These are phyloP conservation scores for Pythium pectinolyticum DNA, from an alignment of 352 stramenopile genomes.

Conservation along the genomic window DNA sequence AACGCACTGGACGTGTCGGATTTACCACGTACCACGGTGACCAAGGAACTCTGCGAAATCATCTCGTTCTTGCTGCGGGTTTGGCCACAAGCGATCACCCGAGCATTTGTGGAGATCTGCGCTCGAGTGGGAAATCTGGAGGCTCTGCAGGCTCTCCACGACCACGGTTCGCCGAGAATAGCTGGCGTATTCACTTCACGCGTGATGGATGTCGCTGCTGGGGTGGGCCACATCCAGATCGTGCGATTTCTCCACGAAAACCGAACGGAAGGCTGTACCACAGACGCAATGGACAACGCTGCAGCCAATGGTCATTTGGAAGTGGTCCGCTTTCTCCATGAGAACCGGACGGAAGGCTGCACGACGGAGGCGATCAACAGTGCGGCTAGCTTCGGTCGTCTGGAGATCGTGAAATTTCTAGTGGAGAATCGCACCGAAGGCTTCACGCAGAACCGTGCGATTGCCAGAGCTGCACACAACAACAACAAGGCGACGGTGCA, in stretches of 20 bases:
- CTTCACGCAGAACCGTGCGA: slow-evolving; percentile 16
- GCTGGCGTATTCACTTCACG: too few species aligned
- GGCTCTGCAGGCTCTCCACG: slow-evolving; percentile 29
- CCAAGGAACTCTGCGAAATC: too few species aligned
- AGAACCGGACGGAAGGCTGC: slow-evolving; percentile 11
- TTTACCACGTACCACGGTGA: too few species aligned
- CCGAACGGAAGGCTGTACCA: background rate
- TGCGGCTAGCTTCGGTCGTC: background rate
- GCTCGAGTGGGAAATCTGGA: slow-evolving; percentile 15
- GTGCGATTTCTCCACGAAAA: too few species aligned
- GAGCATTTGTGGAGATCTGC: background rate
- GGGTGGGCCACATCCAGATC: too few species aligned
- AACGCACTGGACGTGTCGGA: slow-evolving; percentile 36
- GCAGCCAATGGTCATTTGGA: slow-evolving; percentile 2
- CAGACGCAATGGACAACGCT: slow-evolving; percentile 7
- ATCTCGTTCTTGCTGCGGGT: background rate
- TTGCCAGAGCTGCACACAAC: too few species aligned
- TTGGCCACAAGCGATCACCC: background rate
- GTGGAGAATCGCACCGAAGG: slow-evolving; percentile 24
- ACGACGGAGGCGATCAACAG: slow-evolving; percentile 11
- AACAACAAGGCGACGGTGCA: background rate
- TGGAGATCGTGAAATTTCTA: slow-evolving; percentile 16
- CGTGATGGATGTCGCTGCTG: too few species aligned
- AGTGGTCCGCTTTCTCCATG: slow-evolving; percentile 13
- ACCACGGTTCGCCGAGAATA: background rate